phyloP scores from a whole-genome alignment of 768 basidiomycete species.

The Rhodotorula paludigena region DNA sequence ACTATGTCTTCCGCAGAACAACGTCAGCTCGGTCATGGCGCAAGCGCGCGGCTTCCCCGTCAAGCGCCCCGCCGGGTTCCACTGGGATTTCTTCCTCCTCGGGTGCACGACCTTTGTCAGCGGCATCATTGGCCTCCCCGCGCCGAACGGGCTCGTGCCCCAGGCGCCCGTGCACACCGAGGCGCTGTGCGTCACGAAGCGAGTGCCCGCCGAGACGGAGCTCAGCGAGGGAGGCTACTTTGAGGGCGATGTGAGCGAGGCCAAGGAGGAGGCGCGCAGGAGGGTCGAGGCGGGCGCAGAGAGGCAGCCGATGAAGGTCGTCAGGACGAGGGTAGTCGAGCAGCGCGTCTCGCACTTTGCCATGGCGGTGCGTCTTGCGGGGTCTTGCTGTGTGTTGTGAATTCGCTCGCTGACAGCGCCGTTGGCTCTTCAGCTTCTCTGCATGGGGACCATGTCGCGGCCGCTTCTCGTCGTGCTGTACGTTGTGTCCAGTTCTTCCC shows the following conservation, averaged over 20 bases:
- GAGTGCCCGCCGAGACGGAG: slow-evolving; percentile 27
- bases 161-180: slow-evolving; percentile 86
- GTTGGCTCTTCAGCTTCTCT: slow-evolving; percentile 15
- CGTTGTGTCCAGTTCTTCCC: background rate
- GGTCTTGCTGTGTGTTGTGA: background rate
- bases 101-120: slow-evolving; percentile 85
- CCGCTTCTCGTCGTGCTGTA: slow-evolving; percentile 73
- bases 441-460: slow-evolving; percentile 68
- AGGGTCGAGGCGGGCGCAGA: slow-evolving; percentile 21
- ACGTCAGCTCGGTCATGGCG: slow-evolving; percentile 73
- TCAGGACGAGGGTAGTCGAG: slow-evolving; percentile 67
- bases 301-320: slow-evolving; percentile 42
- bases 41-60: slow-evolving; percentile 84
- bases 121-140: slow-evolving; percentile 69
- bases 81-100: slow-evolving; percentile 78
- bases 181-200: slow-evolving; percentile 53
- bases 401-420: background rate
- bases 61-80: slow-evolving; percentile 68
- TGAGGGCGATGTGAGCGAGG: slow-evolving; percentile 31
- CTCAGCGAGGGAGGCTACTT: slow-evolving; percentile 33
- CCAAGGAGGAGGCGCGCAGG: slow-evolving; percentile 14
- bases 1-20: slow-evolving; percentile 49
- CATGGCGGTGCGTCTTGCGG: slow-evolving; percentile 64
- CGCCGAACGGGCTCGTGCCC: slow-evolving; percentile 63
- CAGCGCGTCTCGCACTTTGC: slow-evolving; percentile 88